Percentiles rank a stretch among this genome's conserved stretches.
phyloP scores from a whole-genome alignment of 257 asterid genomes.

The Scutellaria barbata region DNA sequence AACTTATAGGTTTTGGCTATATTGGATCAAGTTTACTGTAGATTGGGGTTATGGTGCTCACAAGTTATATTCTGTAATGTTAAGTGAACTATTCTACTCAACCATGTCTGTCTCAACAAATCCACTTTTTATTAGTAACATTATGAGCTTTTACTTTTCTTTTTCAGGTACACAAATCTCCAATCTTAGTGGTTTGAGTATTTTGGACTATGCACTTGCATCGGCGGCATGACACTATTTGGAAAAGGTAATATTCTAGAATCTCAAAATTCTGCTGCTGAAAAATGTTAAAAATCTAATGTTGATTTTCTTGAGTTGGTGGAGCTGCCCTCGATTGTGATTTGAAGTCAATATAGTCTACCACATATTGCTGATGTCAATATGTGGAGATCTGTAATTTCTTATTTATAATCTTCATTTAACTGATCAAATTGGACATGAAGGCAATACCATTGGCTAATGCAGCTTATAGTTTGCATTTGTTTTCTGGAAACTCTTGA shows the following conservation, averaged over 20 bases:
- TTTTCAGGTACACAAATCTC: too few relatives aligned
- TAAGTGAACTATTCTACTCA: neutral
- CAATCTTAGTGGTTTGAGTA: neutral
- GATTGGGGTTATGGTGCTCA: too few relatives aligned
- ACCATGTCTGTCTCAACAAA: neutral
- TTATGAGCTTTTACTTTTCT: neutral
- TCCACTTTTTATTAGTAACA: neutral
- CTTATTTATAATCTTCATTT: constrained; percentile 67
- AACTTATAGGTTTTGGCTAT: too few relatives aligned
- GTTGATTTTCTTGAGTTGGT: constrained; percentile 26
- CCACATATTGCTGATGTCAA: constrained; percentile 53
- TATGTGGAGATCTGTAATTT: constrained; percentile 78
- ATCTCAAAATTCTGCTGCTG: constrained; percentile 26
- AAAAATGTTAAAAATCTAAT: neutral
- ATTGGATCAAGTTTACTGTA: too few relatives aligned
- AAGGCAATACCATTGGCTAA: constrained; percentile 92
- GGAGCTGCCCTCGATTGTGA: constrained; percentile 28
- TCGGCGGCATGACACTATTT: neutral
- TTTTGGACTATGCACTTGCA: too few relatives aligned
- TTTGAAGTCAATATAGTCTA: constrained; percentile 33
- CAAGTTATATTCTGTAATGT: too few relatives aligned
- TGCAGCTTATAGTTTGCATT: constrained; percentile 67
- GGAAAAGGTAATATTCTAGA: constrained; percentile 32
- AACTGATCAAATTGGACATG: constrained; percentile 73
- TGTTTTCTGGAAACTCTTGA: constrained; percentile 59